Evolutionary conservation across 2,329 filamentous ascomycete species (phyloP), one percentile per base, ranked within the genome.

Genomic region (Colletotrichum tropicale): DNA sequence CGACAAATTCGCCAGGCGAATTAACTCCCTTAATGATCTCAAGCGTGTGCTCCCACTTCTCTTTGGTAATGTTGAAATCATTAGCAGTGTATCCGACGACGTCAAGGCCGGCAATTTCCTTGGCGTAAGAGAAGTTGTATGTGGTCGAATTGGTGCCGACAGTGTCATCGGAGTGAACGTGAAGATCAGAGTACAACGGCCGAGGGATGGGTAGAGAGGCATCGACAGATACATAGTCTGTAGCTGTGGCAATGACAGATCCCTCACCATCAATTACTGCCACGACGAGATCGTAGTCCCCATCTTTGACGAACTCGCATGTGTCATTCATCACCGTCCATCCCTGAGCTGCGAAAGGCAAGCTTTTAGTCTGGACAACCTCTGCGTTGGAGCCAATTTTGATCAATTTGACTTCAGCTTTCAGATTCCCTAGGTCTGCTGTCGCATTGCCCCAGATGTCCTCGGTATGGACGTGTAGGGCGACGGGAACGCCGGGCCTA

Each of bases 71-170:
- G 66, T 85, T 82, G 78, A 85, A 85, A 70, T 85, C 83, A 74
- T 85, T 85, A 26, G 84, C 84, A 1, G 83, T 85, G 75, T 85
- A 85, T 3, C 84, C 83, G 1, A 85, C 79, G 12, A 84, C 76
- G 32, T 85, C 83, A 1, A 85, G 81, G 21, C 83, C 83, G 1
- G 83, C 83, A 16, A 85, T 79, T 24, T 81, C 52, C 24, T 80
- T 81, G 18, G 81, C 83, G 69, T 85, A 85, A 2, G 81, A 82
- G 75, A 85, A 85, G 76, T 84, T 85, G 77, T 85, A 84, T 2
- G 80, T 78, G 3, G 81, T 82, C 2, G 77, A 80, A 43, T 85
- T 83, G 28, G 83, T 84, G 56, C 83, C 83, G 3, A 85, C 84
- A 5, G 83, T 85, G 69, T 84, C 83, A 64, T 85, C 83, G 0